phyloP scores from a whole-genome alignment of 768 basidiomycete genomes.

The Butyriboletus loyo region DNA sequence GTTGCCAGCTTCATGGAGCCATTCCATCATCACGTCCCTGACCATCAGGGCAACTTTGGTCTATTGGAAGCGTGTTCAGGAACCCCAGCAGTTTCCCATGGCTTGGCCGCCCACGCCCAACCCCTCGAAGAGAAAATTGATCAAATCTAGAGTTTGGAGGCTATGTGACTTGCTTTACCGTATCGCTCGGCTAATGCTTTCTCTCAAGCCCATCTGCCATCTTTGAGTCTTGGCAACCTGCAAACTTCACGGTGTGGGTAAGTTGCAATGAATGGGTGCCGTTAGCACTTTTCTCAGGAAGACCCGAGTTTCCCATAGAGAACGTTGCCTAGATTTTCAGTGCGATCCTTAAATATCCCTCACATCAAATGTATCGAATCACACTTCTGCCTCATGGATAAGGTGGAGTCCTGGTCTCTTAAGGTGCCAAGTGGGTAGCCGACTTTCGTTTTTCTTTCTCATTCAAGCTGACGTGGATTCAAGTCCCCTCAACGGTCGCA shows the following conservation, averaged over 20 bases:
- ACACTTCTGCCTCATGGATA: neutral
- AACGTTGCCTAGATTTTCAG: neutral
- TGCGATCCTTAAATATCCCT: neutral
- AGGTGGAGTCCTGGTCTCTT: conserved; percentile 2
- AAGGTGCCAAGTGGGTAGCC: conserved; percentile 13
- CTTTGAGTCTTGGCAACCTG: neutral
- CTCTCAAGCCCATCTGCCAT: neutral
- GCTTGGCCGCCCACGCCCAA: neutral
- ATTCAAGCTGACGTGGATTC: neutral
- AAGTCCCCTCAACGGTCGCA: conserved; percentile 16
- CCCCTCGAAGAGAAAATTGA: neutral
- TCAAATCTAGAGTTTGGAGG: neutral
- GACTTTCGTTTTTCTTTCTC: neutral
- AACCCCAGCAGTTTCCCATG: neutral
- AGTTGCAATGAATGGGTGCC: conserved; percentile 1
- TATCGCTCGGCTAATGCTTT: neutral
- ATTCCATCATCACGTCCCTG: neutral
- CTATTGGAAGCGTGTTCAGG: neutral
- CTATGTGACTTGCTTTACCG: no score
- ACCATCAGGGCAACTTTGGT: neutral
- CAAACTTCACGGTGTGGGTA: neutral
- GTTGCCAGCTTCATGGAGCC: neutral
- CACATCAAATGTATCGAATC: neutral
- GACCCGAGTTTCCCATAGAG: no score
- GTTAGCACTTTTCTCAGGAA: neutral